phyloP scores from a whole-genome alignment of 169 alveolate species.

The Toxoplasma gondii region DNA sequence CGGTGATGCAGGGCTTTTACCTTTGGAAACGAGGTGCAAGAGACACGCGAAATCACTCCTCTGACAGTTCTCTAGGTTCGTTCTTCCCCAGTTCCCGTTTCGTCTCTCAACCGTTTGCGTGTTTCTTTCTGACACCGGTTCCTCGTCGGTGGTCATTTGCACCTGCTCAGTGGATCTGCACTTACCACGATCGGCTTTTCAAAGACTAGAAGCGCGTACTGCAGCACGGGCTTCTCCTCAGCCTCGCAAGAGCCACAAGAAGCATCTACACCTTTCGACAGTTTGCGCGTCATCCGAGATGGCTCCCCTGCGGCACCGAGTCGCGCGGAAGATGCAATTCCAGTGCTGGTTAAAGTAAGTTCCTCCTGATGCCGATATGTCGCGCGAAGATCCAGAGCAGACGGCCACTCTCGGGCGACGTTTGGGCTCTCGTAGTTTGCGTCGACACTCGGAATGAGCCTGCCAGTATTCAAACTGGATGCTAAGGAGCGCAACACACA shows the following conservation, averaged over 20 bases:
- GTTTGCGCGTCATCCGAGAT: neutral
- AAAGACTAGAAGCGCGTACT: neutral
- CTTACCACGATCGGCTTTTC: constrained; percentile 1
- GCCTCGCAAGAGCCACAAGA: neutral
- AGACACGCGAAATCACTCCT: too few relatives aligned
- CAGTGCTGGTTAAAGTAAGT: neutral
- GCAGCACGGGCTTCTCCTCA: neutral
- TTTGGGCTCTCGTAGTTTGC: neutral
- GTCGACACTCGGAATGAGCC: neutral
- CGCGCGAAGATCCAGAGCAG: neutral
- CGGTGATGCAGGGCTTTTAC: too few relatives aligned
- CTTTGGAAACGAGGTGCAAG: too few relatives aligned
- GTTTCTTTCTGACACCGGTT: too few relatives aligned
- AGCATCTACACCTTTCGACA: neutral
- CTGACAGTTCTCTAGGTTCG: too few relatives aligned
- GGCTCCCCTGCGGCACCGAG: too few relatives aligned
- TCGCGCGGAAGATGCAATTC: too few relatives aligned
- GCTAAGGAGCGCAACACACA: neutral
- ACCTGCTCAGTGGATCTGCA: neutral
- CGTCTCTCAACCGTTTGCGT: too few relatives aligned
- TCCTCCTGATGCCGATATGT: neutral
- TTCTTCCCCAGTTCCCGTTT: too few relatives aligned
- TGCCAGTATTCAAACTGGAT: neutral
- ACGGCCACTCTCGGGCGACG: neutral
- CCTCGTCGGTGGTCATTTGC: too few relatives aligned